phyloP scores from a whole-genome alignment of 108 stramenopile genomes.

The Discostella pseudostelligera region DNA sequence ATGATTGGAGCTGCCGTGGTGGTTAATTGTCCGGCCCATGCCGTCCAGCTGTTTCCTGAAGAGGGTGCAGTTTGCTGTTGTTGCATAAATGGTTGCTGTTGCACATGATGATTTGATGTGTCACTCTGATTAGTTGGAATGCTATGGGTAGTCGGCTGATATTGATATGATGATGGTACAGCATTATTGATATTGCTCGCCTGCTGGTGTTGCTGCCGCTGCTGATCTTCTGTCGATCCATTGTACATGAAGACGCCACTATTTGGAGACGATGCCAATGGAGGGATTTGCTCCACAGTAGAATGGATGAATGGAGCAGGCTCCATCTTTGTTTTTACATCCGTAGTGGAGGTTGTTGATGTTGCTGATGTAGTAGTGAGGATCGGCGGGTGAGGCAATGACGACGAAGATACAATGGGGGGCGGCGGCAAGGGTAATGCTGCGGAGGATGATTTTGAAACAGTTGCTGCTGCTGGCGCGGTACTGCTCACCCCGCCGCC shows the following conservation, averaged over 20 bases:
- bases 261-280: constrained; percentile 29
- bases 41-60: constrained; percentile 16
- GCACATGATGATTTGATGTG: background rate
- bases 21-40: constrained; percentile 12
- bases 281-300: constrained; percentile 34
- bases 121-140: background rate
- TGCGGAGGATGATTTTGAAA: background rate
- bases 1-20: constrained; percentile 8
- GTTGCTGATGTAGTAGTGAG: background rate
- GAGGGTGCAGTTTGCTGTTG: constrained; percentile 6
- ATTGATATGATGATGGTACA: background rate
- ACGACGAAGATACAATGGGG: constrained; percentile 7
- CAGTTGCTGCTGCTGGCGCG: background rate
- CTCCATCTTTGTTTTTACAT: background rate
- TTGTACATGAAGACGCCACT: constrained; percentile 11
- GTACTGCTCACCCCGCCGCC: background rate
- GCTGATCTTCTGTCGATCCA: background rate
- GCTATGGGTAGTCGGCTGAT: too few relatives aligned
- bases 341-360: background rate
- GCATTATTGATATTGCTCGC: background rate
- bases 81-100: constrained; percentile 2
- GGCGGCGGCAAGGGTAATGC: constrained; percentile 10
- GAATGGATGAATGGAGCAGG: constrained; percentile 24
- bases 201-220: background rate
- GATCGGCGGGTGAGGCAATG: constrained; percentile 2